Base-by-base conservation (phyloP, 768 basidiomycete genomes). In the Mycena amicta region DNA sequence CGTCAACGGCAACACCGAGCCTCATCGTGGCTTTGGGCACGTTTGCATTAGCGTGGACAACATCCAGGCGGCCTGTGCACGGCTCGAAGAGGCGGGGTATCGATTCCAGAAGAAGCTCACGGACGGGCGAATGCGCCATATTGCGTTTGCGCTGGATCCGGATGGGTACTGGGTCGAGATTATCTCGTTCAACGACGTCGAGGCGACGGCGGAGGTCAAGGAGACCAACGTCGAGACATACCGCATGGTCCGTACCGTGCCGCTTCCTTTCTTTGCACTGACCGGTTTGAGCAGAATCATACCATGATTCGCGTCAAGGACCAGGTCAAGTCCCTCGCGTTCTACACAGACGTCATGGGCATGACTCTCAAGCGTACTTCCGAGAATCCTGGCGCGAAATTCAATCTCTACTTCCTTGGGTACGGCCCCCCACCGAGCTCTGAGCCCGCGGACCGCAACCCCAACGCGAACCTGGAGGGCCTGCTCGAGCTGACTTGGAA, bases 281-380 rank as follows among this genome's bases (percentile, higher is more conserved):
- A 41, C 29, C 25, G 15, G 30, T 18, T 8, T 37, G 18, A 37
- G 89, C 87, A 92, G 75, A 92, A 93, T 70, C 92, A 94, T 72
- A 93, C 92, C n/a, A 93, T 93, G 93, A 73, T 94, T 68, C 84
- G 94, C 66, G 80, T 96, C 69, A 94, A 88, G 77, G 93, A 96
- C 71, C 88, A 92, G 3, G 86, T 91, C 63, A 79, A 74, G 41
- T 95, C 93, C 23, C 72, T 97, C 60, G 75, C 79, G n/a, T 98
- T 94, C 74, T 96, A 96, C 75, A 80, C 87, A 85, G 66, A 53
- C 47, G 28, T 82, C 23, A 75, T 89, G 37, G 92, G 93, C 61
- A 94, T 94, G 92, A 86, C 89, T 45, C 80, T 92, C 63, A 50
- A 39, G 57, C 60, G 53, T 37, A 52, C 31, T 8, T 55, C n/a